Conservation (phyloP, 306 rosid genomes). For the Vigna unguiculata region DNA sequence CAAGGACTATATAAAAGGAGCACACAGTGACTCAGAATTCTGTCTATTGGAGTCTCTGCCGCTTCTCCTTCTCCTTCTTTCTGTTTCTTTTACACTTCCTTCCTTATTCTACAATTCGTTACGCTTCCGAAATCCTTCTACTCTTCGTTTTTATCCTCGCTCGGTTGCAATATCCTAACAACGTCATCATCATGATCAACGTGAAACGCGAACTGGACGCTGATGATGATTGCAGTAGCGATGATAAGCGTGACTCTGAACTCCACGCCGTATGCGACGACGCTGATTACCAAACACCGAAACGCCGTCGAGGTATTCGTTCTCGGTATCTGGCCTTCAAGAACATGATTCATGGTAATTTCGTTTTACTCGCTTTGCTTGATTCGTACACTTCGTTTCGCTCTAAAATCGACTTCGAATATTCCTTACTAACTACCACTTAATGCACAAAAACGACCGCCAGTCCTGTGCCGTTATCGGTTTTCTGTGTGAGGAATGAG, state of each 20-base stretch:
- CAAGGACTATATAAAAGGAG: not conserved
- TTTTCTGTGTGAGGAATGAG: not conserved
- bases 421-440: not conserved
- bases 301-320: constrained; percentile 45
- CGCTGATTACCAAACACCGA: constrained; percentile 20
- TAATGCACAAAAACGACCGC: not conserved
- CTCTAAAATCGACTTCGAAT: not conserved
- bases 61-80: not conserved
- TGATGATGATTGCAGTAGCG: not conserved
- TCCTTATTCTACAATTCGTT: not conserved
- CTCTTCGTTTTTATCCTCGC: not conserved
- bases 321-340: constrained; percentile 46
- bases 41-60: not conserved
- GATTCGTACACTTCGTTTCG: not conserved
- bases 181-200: not conserved
- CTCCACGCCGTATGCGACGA: not conserved
- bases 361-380: not conserved
- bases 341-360: constrained; percentile 44
- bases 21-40: too few species aligned
- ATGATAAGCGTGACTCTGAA: not conserved
- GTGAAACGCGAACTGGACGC: constrained; percentile 33
- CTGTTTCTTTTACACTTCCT: not conserved
- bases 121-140: not conserved
- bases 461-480: not conserved
- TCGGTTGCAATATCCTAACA: not conserved